Conservation (phyloP, 169 alveolate genomes). For the Eimeria zaria region DNA sequence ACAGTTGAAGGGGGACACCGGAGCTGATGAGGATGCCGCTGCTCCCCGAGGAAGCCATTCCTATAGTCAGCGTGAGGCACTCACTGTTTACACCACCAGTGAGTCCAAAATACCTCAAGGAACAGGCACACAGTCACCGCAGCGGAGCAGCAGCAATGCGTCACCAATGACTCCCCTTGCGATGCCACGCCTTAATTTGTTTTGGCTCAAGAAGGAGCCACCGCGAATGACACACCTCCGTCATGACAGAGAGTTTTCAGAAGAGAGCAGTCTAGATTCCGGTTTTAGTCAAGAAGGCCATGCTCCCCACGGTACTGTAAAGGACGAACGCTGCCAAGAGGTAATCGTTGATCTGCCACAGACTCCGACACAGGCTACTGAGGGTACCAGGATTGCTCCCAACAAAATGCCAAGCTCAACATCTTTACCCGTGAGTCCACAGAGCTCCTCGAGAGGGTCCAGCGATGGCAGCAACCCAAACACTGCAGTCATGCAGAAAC, state of each 20-base stretch:
- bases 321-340: background rate
- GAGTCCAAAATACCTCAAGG: background rate
- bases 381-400: background rate
- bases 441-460: background rate
- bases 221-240: background rate
- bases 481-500: background rate
- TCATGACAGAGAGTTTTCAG: background rate
- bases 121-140: background rate
- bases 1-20: background rate
- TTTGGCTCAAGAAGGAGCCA: constrained; percentile 49
- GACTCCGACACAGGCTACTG: background rate
- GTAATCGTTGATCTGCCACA: background rate
- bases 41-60: background rate
- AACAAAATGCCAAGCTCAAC: background rate
- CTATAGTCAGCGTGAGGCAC: background rate
- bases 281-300: background rate
- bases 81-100: background rate
- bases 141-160: background rate
- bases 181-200: constrained; percentile 46
- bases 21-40: background rate
- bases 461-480: background rate
- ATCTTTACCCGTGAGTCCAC: background rate
- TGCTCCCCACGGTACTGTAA: background rate
- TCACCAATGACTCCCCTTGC: background rate
- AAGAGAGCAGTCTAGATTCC: constrained; percentile 18